phyloP scores from a whole-genome alignment of 768 basidiomycete species.

The Auricularia auricula-judae region DNA sequence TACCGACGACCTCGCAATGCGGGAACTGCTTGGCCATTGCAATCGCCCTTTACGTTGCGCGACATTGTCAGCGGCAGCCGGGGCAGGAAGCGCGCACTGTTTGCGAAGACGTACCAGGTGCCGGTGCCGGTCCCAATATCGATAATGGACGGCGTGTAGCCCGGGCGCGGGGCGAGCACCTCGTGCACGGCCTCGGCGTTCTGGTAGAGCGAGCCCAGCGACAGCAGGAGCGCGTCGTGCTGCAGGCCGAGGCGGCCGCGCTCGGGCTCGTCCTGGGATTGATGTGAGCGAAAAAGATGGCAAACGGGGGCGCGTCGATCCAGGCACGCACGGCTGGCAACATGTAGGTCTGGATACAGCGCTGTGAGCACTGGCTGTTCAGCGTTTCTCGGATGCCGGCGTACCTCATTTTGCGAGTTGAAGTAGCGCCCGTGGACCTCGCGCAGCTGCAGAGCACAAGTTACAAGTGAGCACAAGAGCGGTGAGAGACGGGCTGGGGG shows the following conservation, averaged over 20 bases:
- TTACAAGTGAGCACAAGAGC: background rate
- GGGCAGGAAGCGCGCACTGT: background rate
- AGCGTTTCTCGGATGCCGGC: background rate
- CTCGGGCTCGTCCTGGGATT: background rate
- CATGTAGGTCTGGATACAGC: background rate
- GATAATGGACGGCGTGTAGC: conserved; percentile 15
- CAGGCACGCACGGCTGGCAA: background rate
- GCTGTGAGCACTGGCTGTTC: background rate
- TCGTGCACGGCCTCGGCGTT: conserved; percentile 17
- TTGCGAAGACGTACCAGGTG: conserved; percentile 17
- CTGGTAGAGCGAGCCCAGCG: conserved; percentile 16
- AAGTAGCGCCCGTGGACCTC: background rate
- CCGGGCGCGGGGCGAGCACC: conserved; percentile 17
- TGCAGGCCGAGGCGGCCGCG: background rate
- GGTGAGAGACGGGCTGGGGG: background rate
- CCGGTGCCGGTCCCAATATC: conserved; percentile 25
- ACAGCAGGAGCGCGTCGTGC: background rate
- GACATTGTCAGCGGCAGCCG: background rate
- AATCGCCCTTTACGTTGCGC: conserved; percentile 15
- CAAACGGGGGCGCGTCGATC: background rate
- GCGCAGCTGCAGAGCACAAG: background rate
- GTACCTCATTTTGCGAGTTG: background rate
- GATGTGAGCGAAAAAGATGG: background rate
- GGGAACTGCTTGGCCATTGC: conserved; percentile 24
- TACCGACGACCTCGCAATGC: conserved; percentile 22